Evolutionary conservation across 495 filamentous ascomycete genomes (phyloP), one percentile per base, ranked within the genome.

Genomic region (Neurospora sp.): DNA sequence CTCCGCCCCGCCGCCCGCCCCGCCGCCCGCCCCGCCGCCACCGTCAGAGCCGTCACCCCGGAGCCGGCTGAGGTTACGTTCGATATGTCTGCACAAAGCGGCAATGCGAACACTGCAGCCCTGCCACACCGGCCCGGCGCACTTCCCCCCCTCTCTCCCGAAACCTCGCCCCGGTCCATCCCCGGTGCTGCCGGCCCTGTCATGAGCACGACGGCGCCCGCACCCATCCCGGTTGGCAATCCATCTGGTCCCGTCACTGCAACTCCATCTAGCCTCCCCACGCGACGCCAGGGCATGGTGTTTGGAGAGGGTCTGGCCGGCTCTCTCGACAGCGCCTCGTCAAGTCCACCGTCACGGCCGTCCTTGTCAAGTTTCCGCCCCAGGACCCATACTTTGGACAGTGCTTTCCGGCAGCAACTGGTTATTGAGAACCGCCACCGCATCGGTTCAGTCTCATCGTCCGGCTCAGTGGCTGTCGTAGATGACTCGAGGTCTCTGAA

Each of bases 381-480:
- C 27, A 79, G 86, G 44, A 89, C 86, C 20, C 83, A 84, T 65
- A 87, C 86, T 27, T 82, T 87, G 80, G 85, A 87, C 44, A 82
- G 85, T 45, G 79, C 84, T 38, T 77, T 83, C 68, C 85, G 86
- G 35, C 84, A 84, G 71, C 81, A 82, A 38, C 76, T 82, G 35
- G 74, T 73, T 16, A 74, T 76, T 31, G 86, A 86, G 70, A 76
- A 76, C 42, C 81, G 86, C 14, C 82, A 85, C 73, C 79, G 86
- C n/a, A 82, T 87, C 20, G 85, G 86, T 40, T 87, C 86, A n/a
- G 85, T 87, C 45, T 87, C 86, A 42, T 86, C 86, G n/a, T 78
- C 84, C 38, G 73, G 79, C 16, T 84, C 84, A 12, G 77, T 83
- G 31, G 75, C 81, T 17, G 73, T 80, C 42, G 69, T 77, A 72